Conservation (phyloP, 2,329 filamentous ascomycete species). For the Plenodomus lindquistii region DNA sequence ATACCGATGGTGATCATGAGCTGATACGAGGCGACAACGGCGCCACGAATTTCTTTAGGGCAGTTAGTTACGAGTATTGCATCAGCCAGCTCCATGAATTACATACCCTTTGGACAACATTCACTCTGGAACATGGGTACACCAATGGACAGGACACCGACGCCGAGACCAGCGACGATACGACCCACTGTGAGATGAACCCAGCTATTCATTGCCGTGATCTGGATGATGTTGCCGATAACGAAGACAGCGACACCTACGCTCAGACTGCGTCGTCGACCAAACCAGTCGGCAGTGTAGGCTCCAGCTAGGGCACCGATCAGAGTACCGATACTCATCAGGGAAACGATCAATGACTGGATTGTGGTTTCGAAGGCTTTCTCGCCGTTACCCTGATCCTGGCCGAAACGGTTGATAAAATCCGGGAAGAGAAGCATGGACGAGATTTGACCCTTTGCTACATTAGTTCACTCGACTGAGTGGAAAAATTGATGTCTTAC, state of each 20-base stretch:
- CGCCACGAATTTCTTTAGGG: conserved; percentile 65
- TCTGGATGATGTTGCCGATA: conserved; percentile 50
- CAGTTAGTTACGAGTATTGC: no score
- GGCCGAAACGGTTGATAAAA: conserved; percentile 61
- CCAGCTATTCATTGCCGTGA: conserved; percentile 47
- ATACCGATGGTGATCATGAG: conserved; percentile 53
- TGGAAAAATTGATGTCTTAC: conserved; percentile 27
- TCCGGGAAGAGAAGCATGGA: conserved; percentile 51
- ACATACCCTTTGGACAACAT: no score
- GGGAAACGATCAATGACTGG: conserved; percentile 47
- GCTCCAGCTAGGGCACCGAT: conserved; percentile 48
- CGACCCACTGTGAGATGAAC: conserved; percentile 55
- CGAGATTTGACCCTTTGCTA: conserved; percentile 36
- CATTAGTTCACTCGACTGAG: background rate
- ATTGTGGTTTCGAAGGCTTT: conserved; percentile 47
- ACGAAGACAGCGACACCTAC: conserved; percentile 51
- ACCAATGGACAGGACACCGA: conserved; percentile 56
- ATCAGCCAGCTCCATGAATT: no score
- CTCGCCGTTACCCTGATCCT: conserved; percentile 46
- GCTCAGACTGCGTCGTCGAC: conserved; percentile 52
- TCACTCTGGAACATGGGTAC: conserved; percentile 72
- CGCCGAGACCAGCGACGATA: conserved; percentile 49
- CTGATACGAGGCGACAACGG: conserved; percentile 59
- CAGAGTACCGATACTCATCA: conserved; percentile 47
- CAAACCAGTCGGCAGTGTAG: conserved; percentile 59